Conservation (phyloP, 805 yeast species). For the Candida hispaniensis region DNA sequence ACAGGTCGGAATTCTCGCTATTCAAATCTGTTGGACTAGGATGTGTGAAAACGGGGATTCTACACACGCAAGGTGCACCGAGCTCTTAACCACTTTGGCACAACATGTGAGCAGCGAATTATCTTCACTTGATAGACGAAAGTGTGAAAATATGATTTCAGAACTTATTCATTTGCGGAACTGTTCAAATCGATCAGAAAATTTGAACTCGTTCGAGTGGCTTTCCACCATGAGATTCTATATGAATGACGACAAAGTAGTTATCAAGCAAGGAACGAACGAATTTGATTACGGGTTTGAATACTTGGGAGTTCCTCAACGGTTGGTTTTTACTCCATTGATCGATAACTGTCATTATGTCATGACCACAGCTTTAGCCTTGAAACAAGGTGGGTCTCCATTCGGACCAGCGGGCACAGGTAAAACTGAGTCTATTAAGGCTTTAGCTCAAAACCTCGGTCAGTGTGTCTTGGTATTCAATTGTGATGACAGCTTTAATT, state of each 20-base stretch:
- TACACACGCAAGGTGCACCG: neutral
- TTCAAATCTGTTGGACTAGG: slow-evolving; percentile 49
- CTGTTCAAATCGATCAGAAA: slow-evolving; percentile 11
- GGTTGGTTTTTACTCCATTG: slow-evolving; percentile 67
- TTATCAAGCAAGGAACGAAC: slow-evolving; percentile 45
- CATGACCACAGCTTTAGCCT: slow-evolving; percentile 64
- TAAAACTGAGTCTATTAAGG: slow-evolving; percentile 83
- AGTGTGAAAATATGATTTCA: slow-evolving; percentile 50
- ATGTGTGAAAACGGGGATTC: slow-evolving; percentile 29
- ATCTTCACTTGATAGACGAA: slow-evolving; percentile 31
- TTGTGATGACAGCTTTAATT: slow-evolving; percentile 86
- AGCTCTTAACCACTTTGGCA: slow-evolving; percentile 27
- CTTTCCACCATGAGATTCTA: slow-evolving; percentile 42
- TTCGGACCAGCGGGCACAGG: slow-evolving; percentile 98
- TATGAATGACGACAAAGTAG: slow-evolving; percentile 25
- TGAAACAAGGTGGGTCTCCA: slow-evolving; percentile 76
- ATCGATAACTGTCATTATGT: slow-evolving; percentile 52
- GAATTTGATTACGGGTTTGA: slow-evolving; percentile 63
- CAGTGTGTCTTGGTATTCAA: slow-evolving; percentile 74
- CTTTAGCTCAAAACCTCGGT: slow-evolving; percentile 71
- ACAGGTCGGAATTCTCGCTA: slow-evolving; percentile 46
- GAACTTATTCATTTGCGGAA: slow-evolving; percentile 55
- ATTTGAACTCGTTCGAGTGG: slow-evolving; percentile 37
- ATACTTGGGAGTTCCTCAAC: slow-evolving; percentile 63
- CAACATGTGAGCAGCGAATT: slow-evolving; percentile 26